These are phyloP conservation scores for Naganishia liquefaciens DNA, from an alignment of 1,284 basidiomycete species.

Conservation along the genomic window DNA sequence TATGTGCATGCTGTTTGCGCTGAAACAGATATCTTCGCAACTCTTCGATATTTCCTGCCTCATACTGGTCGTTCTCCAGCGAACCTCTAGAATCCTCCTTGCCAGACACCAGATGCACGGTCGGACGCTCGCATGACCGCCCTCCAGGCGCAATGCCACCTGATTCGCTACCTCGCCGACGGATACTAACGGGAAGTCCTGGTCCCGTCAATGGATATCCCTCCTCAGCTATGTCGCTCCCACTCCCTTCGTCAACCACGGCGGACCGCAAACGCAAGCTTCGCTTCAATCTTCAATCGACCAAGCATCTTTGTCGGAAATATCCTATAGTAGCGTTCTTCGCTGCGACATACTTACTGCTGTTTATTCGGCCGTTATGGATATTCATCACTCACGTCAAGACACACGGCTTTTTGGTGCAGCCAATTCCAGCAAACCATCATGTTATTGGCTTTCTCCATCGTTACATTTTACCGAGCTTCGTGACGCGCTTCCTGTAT, in stretches of 20 bases:
- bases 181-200: constrained; percentile 12
- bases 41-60: background rate
- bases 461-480: constrained; percentile 10
- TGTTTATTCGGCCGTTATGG: constrained; percentile 20
- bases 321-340: constrained; percentile 19
- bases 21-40: background rate
- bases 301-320: background rate
- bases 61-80: background rate
- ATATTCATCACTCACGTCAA: constrained; percentile 13
- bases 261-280: constrained; percentile 2
- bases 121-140: too few relatives aligned
- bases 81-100: background rate
- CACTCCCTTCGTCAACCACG: constrained; percentile 5
- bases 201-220: background rate
- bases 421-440: constrained; percentile 26
- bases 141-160: constrained; percentile 10
- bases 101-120: background rate
- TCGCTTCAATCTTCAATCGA: background rate
- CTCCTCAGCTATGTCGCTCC: constrained; percentile 7
- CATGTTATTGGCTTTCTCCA: constrained; percentile 24
- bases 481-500: background rate
- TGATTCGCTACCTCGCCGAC: constrained; percentile 13
- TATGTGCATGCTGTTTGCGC: background rate
- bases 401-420: constrained; percentile 19
- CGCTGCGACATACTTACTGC: background rate